Conservation (phyloP, 331 rosid genomes). For the Stylosanthes scabra region DNA sequence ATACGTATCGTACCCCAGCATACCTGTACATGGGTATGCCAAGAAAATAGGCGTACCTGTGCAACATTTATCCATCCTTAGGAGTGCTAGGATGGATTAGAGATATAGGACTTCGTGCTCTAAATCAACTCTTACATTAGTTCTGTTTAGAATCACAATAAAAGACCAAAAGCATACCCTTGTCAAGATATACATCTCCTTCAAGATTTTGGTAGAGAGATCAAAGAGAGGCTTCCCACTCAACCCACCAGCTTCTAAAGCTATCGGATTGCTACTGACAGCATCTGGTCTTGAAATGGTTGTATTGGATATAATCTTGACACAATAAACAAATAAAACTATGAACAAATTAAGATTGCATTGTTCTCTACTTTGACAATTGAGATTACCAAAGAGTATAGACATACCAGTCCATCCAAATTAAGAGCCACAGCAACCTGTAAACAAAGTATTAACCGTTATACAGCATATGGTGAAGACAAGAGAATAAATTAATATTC, state of each 20-base stretch:
- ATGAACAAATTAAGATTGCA: conserved; percentile 21
- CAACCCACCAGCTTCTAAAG: conserved; percentile 89
- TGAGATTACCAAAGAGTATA: conserved; percentile 38
- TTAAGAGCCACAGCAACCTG: conserved; percentile 92
- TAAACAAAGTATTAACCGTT: conserved; percentile 41
- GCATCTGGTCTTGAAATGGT: conserved; percentile 93
- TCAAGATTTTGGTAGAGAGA: conserved; percentile 74
- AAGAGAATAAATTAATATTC: conserved; percentile 20
- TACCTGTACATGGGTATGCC: too few relatives aligned
- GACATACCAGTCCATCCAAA: conserved; percentile 92
- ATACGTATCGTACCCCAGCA: too few relatives aligned
- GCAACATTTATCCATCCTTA: too few relatives aligned
- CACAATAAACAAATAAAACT: conserved; percentile 25
- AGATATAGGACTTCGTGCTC: too few relatives aligned
- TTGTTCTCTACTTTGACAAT: conserved; percentile 26
- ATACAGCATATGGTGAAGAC: conserved; percentile 38
- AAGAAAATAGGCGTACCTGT: too few relatives aligned
- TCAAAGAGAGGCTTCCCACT: conserved; percentile 96
- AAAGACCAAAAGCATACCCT: conserved; percentile 64
- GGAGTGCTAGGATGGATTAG: too few relatives aligned
- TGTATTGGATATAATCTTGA: conserved; percentile 89
- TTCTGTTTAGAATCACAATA: conserved; percentile 27
- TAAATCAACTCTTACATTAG: not conserved
- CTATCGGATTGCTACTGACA: conserved; percentile 56
- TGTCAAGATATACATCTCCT: conserved; percentile 89